phyloP scores from a whole-genome alignment of 192 early-diverging fungal species.

The Geranomyces michiganensis region DNA sequence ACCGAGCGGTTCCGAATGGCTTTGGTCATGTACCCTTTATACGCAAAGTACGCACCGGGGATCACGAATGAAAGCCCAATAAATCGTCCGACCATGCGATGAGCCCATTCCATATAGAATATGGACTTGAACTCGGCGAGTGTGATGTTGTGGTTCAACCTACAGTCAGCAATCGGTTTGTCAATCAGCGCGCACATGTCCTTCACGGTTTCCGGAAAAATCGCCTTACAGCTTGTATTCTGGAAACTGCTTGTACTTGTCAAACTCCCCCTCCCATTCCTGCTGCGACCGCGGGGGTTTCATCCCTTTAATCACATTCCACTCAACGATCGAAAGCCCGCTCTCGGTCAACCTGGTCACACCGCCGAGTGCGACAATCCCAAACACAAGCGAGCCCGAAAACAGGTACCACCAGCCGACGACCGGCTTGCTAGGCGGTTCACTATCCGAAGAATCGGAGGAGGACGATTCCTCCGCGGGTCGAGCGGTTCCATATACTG shows the following conservation, averaged over 20 bases:
- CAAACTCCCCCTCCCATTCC: constrained; percentile 94
- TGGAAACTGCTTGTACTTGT: constrained; percentile 98
- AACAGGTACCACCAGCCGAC: constrained; percentile 96
- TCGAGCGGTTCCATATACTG: no score
- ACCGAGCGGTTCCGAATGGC: constrained; percentile 46
- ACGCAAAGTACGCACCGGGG: constrained; percentile 84
- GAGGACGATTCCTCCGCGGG: no score
- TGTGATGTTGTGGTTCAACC: constrained; percentile 85
- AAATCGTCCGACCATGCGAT: constrained; percentile 90
- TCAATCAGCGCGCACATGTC: no score
- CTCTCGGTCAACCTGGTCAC: constrained; percentile 96
- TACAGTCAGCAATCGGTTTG: constrained; percentile 29
- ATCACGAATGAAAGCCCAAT: constrained; percentile 88
- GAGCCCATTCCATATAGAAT: constrained; percentile 98
- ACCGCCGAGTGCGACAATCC: constrained; percentile 92
- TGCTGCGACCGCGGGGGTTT: constrained; percentile 80
- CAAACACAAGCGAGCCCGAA: constrained; percentile 86
- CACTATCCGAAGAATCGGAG: neutral
- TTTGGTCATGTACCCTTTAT: constrained; percentile 73
- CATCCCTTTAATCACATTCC: constrained; percentile 94
- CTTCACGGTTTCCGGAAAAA: no score
- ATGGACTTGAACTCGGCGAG: constrained; percentile 94
- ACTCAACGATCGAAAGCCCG: constrained; percentile 95
- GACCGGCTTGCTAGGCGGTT: constrained; percentile 23
- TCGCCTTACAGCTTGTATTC: constrained; percentile 89